A percentile compares a stretch with the other conserved stretches of the same genome.
Evolutionary conservation across 2,329 filamentous ascomycete species (phyloP).

Genomic region (Colletotrichum sp.): DNA sequence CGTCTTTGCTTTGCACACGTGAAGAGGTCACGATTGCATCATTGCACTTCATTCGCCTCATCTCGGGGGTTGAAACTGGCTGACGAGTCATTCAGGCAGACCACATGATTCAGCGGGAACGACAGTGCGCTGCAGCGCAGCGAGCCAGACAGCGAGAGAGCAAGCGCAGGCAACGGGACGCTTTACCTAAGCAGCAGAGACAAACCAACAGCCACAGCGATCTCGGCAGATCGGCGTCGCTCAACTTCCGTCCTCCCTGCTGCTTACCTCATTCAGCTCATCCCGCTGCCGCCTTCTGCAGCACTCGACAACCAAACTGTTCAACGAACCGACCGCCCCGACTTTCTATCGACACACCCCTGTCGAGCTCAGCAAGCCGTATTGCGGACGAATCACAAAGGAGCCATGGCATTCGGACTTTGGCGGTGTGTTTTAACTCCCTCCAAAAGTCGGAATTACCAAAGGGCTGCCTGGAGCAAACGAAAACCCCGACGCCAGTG

Average conservation of each 20-base stretch:
- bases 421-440: constrained; percentile 19
- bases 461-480: constrained; percentile 13
- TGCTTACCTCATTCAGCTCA: constrained; percentile 8
- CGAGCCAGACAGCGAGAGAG: neutral
- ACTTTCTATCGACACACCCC: constrained; percentile 7
- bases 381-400: constrained; percentile 10
- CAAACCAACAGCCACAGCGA: neutral
- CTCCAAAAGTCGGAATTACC: neutral
- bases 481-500: constrained; percentile 2
- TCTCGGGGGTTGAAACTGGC: constrained; percentile 9
- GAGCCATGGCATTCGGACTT: constrained; percentile 5
- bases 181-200: neutral
- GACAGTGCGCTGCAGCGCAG: neutral
- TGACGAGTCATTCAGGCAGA: constrained; percentile 19
- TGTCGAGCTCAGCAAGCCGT: neutral
- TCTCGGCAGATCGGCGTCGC: constrained; percentile 18
- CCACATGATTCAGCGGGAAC: constrained; percentile 12
- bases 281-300: neutral
- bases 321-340: neutral
- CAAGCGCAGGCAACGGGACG: neutral
- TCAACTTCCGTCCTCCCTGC: constrained; percentile 3
- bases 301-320: neutral
- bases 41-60: constrained; percentile 4
- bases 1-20: neutral
- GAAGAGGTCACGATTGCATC: constrained; percentile 15